Conservation (phyloP, 1,284 basidiomycete species). For the Leccinum solheimii region DNA sequence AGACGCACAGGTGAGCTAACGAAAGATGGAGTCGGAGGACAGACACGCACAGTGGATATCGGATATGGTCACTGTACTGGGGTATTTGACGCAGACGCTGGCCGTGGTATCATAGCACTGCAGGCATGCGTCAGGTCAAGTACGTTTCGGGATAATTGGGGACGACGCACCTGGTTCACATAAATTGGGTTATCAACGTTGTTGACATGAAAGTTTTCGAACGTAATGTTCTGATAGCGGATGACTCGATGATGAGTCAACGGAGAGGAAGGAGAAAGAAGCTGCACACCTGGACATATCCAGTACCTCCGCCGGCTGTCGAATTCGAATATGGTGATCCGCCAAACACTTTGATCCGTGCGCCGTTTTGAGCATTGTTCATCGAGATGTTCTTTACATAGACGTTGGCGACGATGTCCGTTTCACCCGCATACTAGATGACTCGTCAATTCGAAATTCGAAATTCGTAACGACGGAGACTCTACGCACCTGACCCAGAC, state of each 20-base stretch:
- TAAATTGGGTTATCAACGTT: conserved; percentile 47
- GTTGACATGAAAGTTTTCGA: conserved; percentile 37
- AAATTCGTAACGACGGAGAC: neutral
- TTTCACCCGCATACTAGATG: conserved; percentile 44
- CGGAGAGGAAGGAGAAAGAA: neutral
- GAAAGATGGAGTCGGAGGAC: no score
- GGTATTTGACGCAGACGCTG: conserved; percentile 34
- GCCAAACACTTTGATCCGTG: conserved; percentile 51
- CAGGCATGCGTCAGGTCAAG: conserved; percentile 8
- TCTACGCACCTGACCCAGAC: conserved; percentile 18
- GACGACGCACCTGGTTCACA: conserved; percentile 15
- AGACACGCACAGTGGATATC: conserved; percentile 30
- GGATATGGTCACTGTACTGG: conserved; percentile 37
- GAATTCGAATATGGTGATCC: conserved; percentile 26
- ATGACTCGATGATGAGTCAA: neutral
- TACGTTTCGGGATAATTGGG: neutral
- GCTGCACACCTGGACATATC: conserved; percentile 33
- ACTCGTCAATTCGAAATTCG: neutral
- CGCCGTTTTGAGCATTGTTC: conserved; percentile 50
- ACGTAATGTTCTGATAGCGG: conserved; percentile 39
- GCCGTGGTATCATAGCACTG: conserved; percentile 42
- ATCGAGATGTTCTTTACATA: conserved; percentile 46
- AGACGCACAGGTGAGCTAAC: conserved; percentile 6
- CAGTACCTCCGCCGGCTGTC: conserved; percentile 36
- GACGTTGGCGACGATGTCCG: conserved; percentile 51